Base-by-base conservation (phyloP, 441 rosid genomes). In the Populus hybrid region DNA sequence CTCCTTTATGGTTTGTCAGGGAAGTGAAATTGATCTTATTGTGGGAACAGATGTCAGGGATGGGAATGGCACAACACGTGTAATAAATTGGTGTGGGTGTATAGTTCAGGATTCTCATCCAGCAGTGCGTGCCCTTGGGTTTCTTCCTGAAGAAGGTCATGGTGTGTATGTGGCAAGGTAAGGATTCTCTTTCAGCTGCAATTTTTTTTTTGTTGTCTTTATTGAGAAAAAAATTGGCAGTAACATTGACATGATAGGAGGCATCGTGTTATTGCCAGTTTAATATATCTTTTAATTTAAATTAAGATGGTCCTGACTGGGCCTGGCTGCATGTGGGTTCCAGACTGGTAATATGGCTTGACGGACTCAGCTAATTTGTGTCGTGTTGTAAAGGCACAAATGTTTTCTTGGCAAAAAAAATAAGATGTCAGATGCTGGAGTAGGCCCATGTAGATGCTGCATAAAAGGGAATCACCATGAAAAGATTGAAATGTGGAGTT, bases 91-190 rank as follows among this genome's bases (percentile, higher is more conserved):
- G 99, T 93, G 97, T 64, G 99, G 99, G 5, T 92, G 95, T 70
- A 84, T 95, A 42, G 93, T 95, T 87, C 99, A 97, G 86, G 97
- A 97, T 81, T 95, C 99, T 78, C 97, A 95, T 84, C 88, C 94
- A 32, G 98, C 99, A 21, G 99, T 97, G n/a, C 97, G 97, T 14
- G 97, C 99, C 70, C 99, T 97, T 79, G 99, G 99, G 21, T 97
- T 95, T 84, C 97, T 97, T 84, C 99, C 99, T n/a, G 93, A 95
- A 81, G 98, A 95, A 89, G 99, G 99, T 70, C 99, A 95, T 80
- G 99, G 99, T 69, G 99, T 95, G 73, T 97, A 91, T 78, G 95
- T 93, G 24, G 91, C 95, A 61, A 90, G 93, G 99, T 93, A 81
- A 85, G 76, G 75, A 67, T 54, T 78, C 6, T 34, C 10, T 68